A percentile compares a stretch with the other conserved stretches of the same genome.
Conservation (phyloP, 2,329 filamentous ascomycete genomes). For the Ophiostoma australiae region DNA sequence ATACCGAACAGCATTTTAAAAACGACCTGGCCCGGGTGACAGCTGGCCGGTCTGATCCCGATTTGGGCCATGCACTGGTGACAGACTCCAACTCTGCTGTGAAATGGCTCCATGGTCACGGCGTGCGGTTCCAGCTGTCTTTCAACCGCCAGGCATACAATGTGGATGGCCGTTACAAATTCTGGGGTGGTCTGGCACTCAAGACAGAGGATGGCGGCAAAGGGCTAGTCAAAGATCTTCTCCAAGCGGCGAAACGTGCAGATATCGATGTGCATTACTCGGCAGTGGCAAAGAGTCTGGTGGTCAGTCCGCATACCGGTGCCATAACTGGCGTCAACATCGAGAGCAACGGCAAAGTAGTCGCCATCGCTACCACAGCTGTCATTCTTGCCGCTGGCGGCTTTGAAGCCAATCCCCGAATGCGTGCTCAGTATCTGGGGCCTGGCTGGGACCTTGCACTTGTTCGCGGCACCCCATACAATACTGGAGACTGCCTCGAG, state of each 20-base stretch:
- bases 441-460: conserved; percentile 57
- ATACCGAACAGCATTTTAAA: neutral
- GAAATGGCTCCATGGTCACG: neutral
- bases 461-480: conserved; percentile 60
- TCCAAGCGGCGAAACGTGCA: neutral
- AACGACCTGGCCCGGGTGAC: neutral
- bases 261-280: neutral
- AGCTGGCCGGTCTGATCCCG: neutral
- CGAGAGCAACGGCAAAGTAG: neutral
- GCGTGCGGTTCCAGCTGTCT: neutral
- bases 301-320: neutral
- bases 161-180: neutral
- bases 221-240: neutral
- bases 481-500: conserved; percentile 54
- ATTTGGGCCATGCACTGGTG: neutral
- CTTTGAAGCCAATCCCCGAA: conserved; percentile 56
- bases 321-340: neutral
- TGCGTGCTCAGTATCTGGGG: conserved; percentile 52
- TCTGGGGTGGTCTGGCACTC: neutral
- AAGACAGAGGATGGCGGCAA: neutral
- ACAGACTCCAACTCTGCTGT: neutral
- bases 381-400: conserved; percentile 39
- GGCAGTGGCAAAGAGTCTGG: neutral
- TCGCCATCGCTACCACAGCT: neutral
- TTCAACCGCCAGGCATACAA: neutral